phyloP scores from a whole-genome alignment of 768 basidiomycete genomes.

The Boletellus ananiceps region DNA sequence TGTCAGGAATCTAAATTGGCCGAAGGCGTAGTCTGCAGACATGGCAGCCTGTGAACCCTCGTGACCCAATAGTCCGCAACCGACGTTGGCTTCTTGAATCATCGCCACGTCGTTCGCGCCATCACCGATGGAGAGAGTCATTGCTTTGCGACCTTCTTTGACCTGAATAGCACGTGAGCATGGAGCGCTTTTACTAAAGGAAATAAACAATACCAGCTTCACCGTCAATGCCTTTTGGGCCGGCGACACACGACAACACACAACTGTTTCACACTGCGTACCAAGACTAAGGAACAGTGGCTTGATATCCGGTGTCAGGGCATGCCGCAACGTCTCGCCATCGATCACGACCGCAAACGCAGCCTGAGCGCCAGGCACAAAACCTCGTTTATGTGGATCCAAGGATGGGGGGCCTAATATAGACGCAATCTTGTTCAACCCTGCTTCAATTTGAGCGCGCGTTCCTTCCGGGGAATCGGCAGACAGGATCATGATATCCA shows the following conservation, averaged over 20 bases:
- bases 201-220: slow-evolving; percentile 58
- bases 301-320: slow-evolving; percentile 73
- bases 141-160: slow-evolving; percentile 91
- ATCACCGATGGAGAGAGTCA: slow-evolving; percentile 96
- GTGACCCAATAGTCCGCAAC: slow-evolving; percentile 87
- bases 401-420: slow-evolving; percentile 70
- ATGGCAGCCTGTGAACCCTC: slow-evolving; percentile 98
- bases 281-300: slow-evolving; percentile 85
- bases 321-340: slow-evolving; percentile 85
- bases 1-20: slow-evolving; percentile 92
- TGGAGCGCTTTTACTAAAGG: too few relatives aligned
- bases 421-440: slow-evolving; percentile 91
- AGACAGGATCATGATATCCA: slow-evolving; percentile 97
- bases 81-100: slow-evolving; percentile 99
- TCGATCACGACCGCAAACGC: slow-evolving; percentile 95
- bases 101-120: slow-evolving; percentile 98
- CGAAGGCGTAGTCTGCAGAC: slow-evolving; percentile 98
- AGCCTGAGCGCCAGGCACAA: slow-evolving; percentile 57
- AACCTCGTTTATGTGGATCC: slow-evolving; percentile 59
- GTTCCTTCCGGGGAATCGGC: slow-evolving; percentile 73
- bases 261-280: slow-evolving; percentile 96
- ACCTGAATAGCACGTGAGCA: slow-evolving; percentile 46
- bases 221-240: slow-evolving; percentile 98
- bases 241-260: slow-evolving; percentile 96
- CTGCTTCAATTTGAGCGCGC: slow-evolving; percentile 84